Evolutionary conservation across 2,329 filamentous ascomycete genomes (phyloP), one percentile per base, ranked within the genome.

Genomic region (Cytospora piceae): DNA sequence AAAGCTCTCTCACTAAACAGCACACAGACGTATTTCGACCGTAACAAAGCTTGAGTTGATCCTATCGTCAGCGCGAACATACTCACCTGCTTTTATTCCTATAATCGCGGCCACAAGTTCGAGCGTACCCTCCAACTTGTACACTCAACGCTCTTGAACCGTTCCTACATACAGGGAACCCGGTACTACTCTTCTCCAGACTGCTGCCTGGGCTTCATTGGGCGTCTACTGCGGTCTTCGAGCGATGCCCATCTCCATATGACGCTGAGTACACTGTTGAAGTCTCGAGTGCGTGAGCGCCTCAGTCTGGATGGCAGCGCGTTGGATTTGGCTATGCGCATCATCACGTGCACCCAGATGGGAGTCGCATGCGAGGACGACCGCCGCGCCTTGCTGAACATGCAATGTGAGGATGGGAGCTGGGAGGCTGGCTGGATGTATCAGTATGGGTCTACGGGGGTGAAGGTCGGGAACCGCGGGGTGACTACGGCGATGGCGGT

Each of bases 391-490:
- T 69, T 78, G 24, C 64, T 71, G 15, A 65, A 61, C 12, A 34
- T 75, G 34, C 76, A 78, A 63, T 69, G 70, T 32, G 69, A 72
- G 24, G 76, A 78, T 64, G 76, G 76, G 0, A 71, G 76, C 6
- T 78, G 76, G 76, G 71, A 74, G 37, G 51, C 70, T 72, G 54
- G 63, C n/a, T 65, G 53, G 63, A 42, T 61, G 39, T 71, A 71
- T 58, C 62, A 61, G 32, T 71, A 67, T 64, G 69, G 69, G 37
- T 64, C 65, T 8, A 71, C 64, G 7, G 58, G 64, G 1, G 27
- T 69, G 11, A 68, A 68, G 53, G 63, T 71, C 61, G 65, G 68
- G 22, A 71, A 70, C 37, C 65, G 64, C 9, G 64, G 37, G 14
- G 62, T 68, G 17, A 69, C 68, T 34, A 70, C 68, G 46, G 69